A percentile compares a stretch with the other conserved stretches of the same genome.
phyloP scores from a whole-genome alignment of 2,329 filamentous ascomycete genomes.

The Rhynchosporium graminicola region DNA sequence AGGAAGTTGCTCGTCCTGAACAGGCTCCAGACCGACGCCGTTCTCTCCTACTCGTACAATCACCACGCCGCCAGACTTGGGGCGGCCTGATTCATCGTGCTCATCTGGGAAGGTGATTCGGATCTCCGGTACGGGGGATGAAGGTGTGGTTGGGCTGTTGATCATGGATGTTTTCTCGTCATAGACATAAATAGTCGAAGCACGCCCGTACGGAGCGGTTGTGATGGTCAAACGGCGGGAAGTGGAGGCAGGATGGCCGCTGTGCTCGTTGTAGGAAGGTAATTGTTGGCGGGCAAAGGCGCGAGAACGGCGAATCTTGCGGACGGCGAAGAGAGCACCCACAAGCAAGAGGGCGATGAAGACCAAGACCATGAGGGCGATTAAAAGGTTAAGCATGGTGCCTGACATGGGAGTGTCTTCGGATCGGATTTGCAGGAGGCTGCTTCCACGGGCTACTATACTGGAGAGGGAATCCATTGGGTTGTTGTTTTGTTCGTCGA shows the following conservation, averaged over 20 bases:
- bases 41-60: constrained; percentile 90
- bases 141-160: constrained; percentile 71
- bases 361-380: constrained; percentile 76
- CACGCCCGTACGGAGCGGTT: constrained; percentile 49
- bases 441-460: constrained; percentile 42
- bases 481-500: constrained; percentile 5
- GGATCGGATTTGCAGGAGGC: constrained; percentile 52
- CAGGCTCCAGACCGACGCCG: constrained; percentile 82
- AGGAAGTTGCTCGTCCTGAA: constrained; percentile 74
- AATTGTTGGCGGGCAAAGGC: constrained; percentile 55
- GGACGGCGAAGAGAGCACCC: constrained; percentile 70
- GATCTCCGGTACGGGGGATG: constrained; percentile 90
- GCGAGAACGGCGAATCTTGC: constrained; percentile 59
- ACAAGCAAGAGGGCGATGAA: constrained; percentile 70
- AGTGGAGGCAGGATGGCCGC: constrained; percentile 44
- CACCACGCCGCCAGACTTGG: constrained; percentile 83
- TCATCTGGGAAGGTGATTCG: constrained; percentile 98
- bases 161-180: constrained; percentile 79
- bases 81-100: constrained; percentile 80
- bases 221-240: constrained; percentile 59
- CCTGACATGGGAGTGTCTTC: constrained; percentile 51
- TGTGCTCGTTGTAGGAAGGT: constrained; percentile 63
- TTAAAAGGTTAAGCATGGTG: constrained; percentile 73
- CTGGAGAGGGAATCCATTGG: constrained; percentile 35
- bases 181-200: constrained; percentile 74